Evolutionary conservation across 352 stramenopile genomes (phyloP).

Genomic region (Phytophthora pistaciae): DNA sequence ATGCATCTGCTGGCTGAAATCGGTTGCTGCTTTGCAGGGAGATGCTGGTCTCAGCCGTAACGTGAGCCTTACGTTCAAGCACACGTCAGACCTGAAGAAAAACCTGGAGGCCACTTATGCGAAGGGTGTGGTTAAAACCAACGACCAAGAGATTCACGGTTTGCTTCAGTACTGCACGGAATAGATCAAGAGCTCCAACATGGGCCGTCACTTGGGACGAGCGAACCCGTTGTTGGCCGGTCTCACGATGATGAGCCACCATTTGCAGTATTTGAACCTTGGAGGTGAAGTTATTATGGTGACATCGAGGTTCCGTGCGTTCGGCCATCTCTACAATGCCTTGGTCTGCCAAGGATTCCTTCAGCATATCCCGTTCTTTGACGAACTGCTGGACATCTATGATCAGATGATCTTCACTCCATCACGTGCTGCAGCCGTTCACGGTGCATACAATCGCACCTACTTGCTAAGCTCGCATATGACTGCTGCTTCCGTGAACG

Average conservation of each 20-base stretch:
- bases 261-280: slow-evolving; percentile 35
- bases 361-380: slow-evolving; percentile 32
- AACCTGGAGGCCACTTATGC: slow-evolving; percentile 22
- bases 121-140: slow-evolving; percentile 27
- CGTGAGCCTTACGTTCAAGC: slow-evolving; percentile 35
- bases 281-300: slow-evolving; percentile 27
- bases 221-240: slow-evolving; percentile 42
- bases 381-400: slow-evolving; percentile 35
- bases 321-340: slow-evolving; percentile 47
- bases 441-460: slow-evolving; percentile 30
- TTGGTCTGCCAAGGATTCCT: slow-evolving; percentile 35
- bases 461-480: slow-evolving; percentile 34
- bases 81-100: slow-evolving; percentile 26
- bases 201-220: slow-evolving; percentile 11
- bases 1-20: slow-evolving; percentile 44
- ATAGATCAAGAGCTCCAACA: slow-evolving; percentile 16
- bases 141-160: slow-evolving; percentile 18
- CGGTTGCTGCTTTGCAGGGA: slow-evolving; percentile 40
- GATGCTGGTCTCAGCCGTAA: slow-evolving; percentile 20
- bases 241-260: slow-evolving; percentile 34
- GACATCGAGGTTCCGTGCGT: slow-evolving; percentile 34
- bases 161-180: slow-evolving; percentile 6
- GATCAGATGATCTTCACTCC: slow-evolving; percentile 35
- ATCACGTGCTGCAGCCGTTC: slow-evolving; percentile 23
- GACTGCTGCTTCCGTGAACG: slow-evolving; percentile 27